Conservation (phyloP, 176 grass and related monocot species). For the Areca catechu region DNA sequence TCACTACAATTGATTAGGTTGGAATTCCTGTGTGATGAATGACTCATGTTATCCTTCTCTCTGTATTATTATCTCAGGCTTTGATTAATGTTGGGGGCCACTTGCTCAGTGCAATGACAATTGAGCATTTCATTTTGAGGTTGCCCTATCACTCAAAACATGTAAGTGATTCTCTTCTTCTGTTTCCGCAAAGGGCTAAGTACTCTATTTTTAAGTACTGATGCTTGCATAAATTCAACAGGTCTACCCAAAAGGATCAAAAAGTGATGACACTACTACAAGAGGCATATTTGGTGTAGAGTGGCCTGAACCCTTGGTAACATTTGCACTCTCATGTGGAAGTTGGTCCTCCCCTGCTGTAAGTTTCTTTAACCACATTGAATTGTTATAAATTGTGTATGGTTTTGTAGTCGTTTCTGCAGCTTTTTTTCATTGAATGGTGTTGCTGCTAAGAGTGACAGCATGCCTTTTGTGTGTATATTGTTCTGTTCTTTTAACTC, state of each 20-base stretch:
- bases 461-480: too few relatives aligned
- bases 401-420: too few relatives aligned
- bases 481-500: too few relatives aligned
- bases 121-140: conserved; percentile 91
- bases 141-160: conserved; percentile 69
- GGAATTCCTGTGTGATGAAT: too few relatives aligned
- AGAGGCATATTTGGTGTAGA: conserved; percentile 57
- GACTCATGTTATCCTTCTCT: too few relatives aligned
- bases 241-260: conserved; percentile 30
- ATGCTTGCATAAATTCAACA: conserved; percentile 18
- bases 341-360: conserved; percentile 94
- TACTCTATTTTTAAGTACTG: too few relatives aligned
- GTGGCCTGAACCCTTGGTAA: conserved; percentile 90
- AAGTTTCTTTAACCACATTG: conserved; percentile 16
- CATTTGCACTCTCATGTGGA: conserved; percentile 87
- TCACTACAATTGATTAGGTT: too few relatives aligned
- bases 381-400: too few relatives aligned
- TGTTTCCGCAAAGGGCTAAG: not conserved
- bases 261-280: conserved; percentile 26
- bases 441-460: too few relatives aligned
- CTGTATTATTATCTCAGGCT: conserved; percentile 34
- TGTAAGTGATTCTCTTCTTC: conserved; percentile 19
- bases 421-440: too few relatives aligned
- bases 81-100: conserved; percentile 65
- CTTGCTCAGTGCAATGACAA: conserved; percentile 85